These are phyloP conservation scores for Orbilia brochopaga DNA, from an alignment of 2,329 filamentous ascomycete species.

Conservation along the genomic window DNA sequence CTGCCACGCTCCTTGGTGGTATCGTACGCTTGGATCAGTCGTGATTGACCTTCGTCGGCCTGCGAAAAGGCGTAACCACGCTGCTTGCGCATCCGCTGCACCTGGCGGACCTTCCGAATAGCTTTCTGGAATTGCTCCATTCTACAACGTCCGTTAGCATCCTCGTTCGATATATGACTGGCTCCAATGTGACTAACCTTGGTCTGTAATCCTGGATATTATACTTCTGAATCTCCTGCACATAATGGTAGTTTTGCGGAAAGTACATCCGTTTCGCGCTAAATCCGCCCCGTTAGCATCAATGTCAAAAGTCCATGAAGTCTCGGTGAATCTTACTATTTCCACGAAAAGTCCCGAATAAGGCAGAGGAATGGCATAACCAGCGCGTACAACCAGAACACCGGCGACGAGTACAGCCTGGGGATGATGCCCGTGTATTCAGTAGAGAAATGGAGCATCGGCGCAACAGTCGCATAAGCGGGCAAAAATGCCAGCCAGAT, in stretches of 20 bases:
- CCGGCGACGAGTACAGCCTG: constrained; percentile 75
- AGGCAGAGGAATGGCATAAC: constrained; percentile 81
- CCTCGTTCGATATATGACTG: constrained; percentile 13
- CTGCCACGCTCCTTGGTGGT: constrained; percentile 88
- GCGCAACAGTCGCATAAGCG: constrained; percentile 83
- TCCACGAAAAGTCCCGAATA: constrained; percentile 89
- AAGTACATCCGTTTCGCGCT: constrained; percentile 91
- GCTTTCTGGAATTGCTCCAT: constrained; percentile 99
- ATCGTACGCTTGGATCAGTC: constrained; percentile 95
- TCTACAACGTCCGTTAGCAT: constrained; percentile 60
- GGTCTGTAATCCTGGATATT: constrained; percentile 99
- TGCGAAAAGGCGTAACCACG: constrained; percentile 97
- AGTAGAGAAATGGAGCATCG: constrained; percentile 76
- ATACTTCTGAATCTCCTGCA: constrained; percentile 99
- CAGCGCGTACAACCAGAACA: constrained; percentile 91
- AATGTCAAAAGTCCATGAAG: constrained; percentile 2
- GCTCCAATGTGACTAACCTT: constrained; percentile 66
- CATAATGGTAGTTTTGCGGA: constrained; percentile 94
- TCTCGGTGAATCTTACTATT: constrained; percentile 67
- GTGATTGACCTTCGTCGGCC: constrained; percentile 93
- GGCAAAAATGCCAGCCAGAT: constrained; percentile 92
- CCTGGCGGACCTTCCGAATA: constrained; percentile 95
- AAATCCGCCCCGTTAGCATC: constrained; percentile 50
- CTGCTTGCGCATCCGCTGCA: constrained; percentile 99
- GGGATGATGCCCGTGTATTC: constrained; percentile 88